Conservation (phyloP, 257 asterid species). For the Anisodus tanguticus region DNA sequence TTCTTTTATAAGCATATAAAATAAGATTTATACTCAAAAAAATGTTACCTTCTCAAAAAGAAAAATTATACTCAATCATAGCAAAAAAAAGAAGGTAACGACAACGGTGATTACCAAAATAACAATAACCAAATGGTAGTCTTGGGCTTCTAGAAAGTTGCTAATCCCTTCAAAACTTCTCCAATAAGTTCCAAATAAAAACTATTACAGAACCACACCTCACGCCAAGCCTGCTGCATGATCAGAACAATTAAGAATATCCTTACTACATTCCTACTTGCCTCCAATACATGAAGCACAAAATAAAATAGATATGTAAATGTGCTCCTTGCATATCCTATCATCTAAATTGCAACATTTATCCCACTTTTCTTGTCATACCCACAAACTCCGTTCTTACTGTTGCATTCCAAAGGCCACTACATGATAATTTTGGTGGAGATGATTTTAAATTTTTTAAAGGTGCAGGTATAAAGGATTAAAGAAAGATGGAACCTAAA, state of each 20-base stretch:
- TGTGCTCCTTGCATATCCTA: conserved; percentile 6
- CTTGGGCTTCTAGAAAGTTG: not conserved
- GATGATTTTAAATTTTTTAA: not conserved
- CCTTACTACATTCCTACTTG: conserved; percentile 16
- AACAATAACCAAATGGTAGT: not conserved
- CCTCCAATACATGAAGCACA: not conserved
- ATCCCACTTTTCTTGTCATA: not conserved
- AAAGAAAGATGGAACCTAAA: not conserved
- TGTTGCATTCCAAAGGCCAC: conserved; percentile 10
- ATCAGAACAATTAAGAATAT: not conserved
- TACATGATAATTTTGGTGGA: not conserved
- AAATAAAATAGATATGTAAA: not conserved
- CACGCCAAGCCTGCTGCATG: not conserved
- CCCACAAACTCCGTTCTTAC: not conserved
- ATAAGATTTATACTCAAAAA: not conserved
- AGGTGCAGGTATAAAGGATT: not conserved
- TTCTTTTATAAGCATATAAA: conserved; percentile 1
- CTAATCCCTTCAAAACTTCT: not conserved
- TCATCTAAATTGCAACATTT: not conserved
- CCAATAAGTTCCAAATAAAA: not conserved
- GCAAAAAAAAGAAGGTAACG: not conserved
- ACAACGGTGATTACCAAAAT: not conserved
- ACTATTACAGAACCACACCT: not conserved
- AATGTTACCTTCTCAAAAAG: no score
- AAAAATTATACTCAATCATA: not conserved